Percentiles rank a stretch among this genome's conserved stretches.
Conservation (phyloP, 2,329 filamentous ascomycete species). For the Dothistroma septosporum region DNA sequence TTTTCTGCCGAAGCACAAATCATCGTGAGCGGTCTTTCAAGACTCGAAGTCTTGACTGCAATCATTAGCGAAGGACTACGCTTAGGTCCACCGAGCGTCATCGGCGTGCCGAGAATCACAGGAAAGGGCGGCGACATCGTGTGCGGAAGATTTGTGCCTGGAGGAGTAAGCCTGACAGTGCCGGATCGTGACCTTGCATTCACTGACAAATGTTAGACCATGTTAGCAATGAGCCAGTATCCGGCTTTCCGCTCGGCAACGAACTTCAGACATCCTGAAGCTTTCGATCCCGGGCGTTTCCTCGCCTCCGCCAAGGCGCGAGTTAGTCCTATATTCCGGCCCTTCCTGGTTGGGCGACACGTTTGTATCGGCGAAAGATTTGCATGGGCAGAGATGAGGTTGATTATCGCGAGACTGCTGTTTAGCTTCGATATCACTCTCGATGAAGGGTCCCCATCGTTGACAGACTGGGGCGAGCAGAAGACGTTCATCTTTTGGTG, state of each 20-base stretch:
- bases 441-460: neutral
- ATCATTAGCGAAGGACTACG: constrained; percentile 5
- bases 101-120: constrained; percentile 3
- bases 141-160: constrained; percentile 5
- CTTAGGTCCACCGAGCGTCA: neutral
- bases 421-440: constrained; percentile 5
- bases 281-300: constrained; percentile 4
- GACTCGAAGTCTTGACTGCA: constrained; percentile 4
- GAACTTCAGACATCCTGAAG: neutral
- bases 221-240: constrained; percentile 5
- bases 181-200: neutral
- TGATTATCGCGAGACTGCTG: constrained; percentile 2
- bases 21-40: neutral
- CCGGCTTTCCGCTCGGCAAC: constrained; percentile 1
- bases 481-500: constrained; percentile 8
- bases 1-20: constrained; percentile 1
- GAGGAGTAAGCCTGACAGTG: neutral
- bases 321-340: neutral
- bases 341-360: constrained; percentile 3
- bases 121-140: constrained; percentile 2
- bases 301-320: neutral
- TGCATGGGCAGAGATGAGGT: constrained; percentile 9
- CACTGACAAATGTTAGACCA: neutral
- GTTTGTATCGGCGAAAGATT: constrained; percentile 6
- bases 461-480: constrained; percentile 7